Base-by-base conservation (phyloP, 768 basidiomycete species). In the Pulveroboletus sp. region DNA sequence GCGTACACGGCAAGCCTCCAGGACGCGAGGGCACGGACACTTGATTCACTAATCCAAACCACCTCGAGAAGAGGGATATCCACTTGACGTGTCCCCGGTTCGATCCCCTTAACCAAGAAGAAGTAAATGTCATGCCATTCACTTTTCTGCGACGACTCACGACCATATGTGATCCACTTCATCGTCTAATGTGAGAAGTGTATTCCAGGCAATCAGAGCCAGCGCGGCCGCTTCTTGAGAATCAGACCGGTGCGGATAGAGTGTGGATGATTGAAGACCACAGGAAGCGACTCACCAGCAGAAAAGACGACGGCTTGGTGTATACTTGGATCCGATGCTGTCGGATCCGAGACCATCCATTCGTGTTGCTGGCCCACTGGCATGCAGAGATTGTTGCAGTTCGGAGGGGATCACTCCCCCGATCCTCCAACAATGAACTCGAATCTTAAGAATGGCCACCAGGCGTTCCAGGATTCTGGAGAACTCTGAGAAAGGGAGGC, bases 61-160 rank as follows among this genome's bases (percentile, higher is more conserved):
- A 63, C 48, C 32, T 62, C 1, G 62, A 23, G 16, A 62, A 52
- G 22, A 62, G 43, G 42, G 52, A 62, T 47, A 62, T 54, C 44
- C 55, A 50, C 32, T 63, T 62, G 24, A 63, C 40, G 11, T 52
- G 20, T 13, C 23, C 9, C 17, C 52, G 19, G 20, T 26, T n/a
- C 2, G 51, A n/a, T 27, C 49, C 51, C 41, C 60, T n/a, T 61
- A 26, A 30, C 13, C 27, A 26, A 34, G 16, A 1, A 6, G 2
- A 9, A 11, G 16, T 51, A n/a, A 27, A 12, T 16, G 26, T 26
- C 20, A 29, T 11, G 7, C 10, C 23, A 5, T 27, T 23, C 3
- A 1, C 26, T 11, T n/a, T 34, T 29, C 23, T 14, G 6, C 16
- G 13, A 45, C 16, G 32, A 63, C 60, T 60, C 43, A 62, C 60